Evolutionary conservation across 768 basidiomycete genomes (phyloP).

Genomic region (Amanita exitialis): DNA sequence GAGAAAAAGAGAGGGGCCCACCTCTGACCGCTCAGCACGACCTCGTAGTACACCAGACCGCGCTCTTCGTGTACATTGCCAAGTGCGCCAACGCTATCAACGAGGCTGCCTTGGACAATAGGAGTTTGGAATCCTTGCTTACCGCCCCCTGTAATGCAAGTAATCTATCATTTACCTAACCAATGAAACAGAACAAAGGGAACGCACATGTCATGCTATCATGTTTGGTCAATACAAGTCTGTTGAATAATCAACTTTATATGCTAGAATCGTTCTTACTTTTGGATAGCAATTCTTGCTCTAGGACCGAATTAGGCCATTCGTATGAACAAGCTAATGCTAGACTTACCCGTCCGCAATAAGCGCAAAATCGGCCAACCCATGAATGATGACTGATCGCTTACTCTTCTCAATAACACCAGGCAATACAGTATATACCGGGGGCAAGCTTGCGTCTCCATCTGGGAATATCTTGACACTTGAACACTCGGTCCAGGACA

Average conservation of each 20-base stretch:
- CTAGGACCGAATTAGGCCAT: slow-evolving; percentile 10
- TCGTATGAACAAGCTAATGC: background rate
- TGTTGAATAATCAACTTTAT: background rate
- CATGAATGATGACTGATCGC: slow-evolving; percentile 60
- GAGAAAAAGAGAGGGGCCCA: slow-evolving; percentile 16
- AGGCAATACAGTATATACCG: slow-evolving; percentile 57
- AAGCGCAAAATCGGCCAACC: slow-evolving; percentile 61
- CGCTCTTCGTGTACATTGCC: slow-evolving; percentile 61
- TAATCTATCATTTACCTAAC: background rate
- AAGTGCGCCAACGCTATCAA: slow-evolving; percentile 62
- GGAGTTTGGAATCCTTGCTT: slow-evolving; percentile 68
- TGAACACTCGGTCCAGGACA: slow-evolving; percentile 57
- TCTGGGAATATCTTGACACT: slow-evolving; percentile 48
- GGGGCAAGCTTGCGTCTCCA: slow-evolving; percentile 51
- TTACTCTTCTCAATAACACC: slow-evolving; percentile 69
- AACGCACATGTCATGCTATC: slow-evolving; percentile 33
- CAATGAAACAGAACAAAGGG: background rate
- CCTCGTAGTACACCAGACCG: slow-evolving; percentile 57
- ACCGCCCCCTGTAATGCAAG: slow-evolving; percentile 35
- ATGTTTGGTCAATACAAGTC: background rate
- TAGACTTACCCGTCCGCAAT: slow-evolving; percentile 60
- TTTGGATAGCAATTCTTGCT: slow-evolving; percentile 54
- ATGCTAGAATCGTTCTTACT: slow-evolving; percentile 25
- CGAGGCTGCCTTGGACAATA: slow-evolving; percentile 53
- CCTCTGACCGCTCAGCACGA: slow-evolving; percentile 68